Evolutionary conservation across 192 early-diverging fungal genomes (phyloP).

Genomic region (Podila verticillata): DNA sequence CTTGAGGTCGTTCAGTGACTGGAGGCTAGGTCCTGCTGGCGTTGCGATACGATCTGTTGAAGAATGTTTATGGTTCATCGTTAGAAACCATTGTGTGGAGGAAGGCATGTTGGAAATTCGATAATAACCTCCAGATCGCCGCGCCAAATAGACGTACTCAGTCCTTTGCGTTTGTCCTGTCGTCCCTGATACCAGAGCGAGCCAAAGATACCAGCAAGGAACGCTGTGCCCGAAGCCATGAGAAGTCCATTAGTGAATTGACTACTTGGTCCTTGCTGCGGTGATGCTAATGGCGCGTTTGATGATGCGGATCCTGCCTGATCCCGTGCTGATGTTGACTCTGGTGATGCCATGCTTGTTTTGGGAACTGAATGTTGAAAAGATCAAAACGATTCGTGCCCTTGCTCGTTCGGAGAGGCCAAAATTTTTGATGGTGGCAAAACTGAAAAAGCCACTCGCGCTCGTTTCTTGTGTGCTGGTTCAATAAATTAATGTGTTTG

Average conservation of each 20-base stretch:
- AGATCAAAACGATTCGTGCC: too few species aligned
- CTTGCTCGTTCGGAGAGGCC: too few species aligned
- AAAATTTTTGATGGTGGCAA: too few species aligned
- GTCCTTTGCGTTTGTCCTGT: conserved; percentile 32
- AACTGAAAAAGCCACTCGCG: too few species aligned
- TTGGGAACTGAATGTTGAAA: too few species aligned
- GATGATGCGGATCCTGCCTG: neutral
- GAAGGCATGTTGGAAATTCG: neutral
- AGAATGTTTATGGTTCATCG: neutral
- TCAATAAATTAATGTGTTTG: too few species aligned
- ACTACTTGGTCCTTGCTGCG: conserved; percentile 10
- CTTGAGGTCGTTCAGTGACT: conserved; percentile 35
- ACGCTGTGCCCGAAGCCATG: conserved; percentile 39
- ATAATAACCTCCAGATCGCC: neutral
- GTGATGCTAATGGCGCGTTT: neutral
- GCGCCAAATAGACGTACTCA: conserved; percentile 7
- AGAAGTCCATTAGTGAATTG: conserved; percentile 49
- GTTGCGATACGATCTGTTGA: conserved; percentile 1
- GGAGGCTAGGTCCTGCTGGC: conserved; percentile 21
- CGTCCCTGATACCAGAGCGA: conserved; percentile 46
- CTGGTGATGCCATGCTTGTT: neutral
- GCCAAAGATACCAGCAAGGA: conserved; percentile 45
- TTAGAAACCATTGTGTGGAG: neutral
- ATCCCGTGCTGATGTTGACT: neutral
- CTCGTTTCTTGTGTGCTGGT: too few species aligned